Conservation (phyloP, 2,329 filamentous ascomycete genomes). For the Fusarium heterosporum region DNA sequence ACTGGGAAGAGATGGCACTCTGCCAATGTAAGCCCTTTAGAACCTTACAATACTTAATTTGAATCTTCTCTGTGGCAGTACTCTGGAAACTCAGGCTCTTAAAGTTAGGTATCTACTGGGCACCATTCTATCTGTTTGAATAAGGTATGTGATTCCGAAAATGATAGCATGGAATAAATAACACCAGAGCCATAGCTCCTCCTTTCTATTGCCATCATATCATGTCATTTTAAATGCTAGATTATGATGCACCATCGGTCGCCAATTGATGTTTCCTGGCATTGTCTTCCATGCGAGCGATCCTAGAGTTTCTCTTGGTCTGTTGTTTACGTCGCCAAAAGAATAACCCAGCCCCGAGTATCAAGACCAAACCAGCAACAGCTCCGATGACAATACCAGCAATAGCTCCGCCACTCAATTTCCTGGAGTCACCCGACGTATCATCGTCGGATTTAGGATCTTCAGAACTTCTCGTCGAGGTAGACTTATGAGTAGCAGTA, state of each 20-base stretch:
- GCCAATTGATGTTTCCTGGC: conserved; percentile 35
- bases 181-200: background rate
- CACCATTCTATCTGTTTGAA: no score
- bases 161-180: no score
- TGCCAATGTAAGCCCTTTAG: no score
- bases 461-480: conserved; percentile 4
- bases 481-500: conserved; percentile 28
- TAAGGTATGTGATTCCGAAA: no score
- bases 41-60: no score
- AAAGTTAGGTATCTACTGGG: no score
- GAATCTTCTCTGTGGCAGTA: no score
- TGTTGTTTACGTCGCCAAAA: conserved; percentile 56
- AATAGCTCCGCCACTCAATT: conserved; percentile 77
- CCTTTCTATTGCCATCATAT: background rate
- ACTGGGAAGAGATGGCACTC: no score
- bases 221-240: background rate
- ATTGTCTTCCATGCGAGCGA: conserved; percentile 34
- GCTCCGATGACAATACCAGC: conserved; percentile 80
- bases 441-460: conserved; percentile 4
- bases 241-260: conserved; percentile 12
- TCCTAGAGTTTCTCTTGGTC: conserved; percentile 22
- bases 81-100: no score
- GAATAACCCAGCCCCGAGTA: conserved; percentile 70
- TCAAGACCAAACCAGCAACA: conserved; percentile 69
- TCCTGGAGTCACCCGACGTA: conserved; percentile 60